phyloP scores from a whole-genome alignment of 768 basidiomycete species.

The Panellus pusillus region DNA sequence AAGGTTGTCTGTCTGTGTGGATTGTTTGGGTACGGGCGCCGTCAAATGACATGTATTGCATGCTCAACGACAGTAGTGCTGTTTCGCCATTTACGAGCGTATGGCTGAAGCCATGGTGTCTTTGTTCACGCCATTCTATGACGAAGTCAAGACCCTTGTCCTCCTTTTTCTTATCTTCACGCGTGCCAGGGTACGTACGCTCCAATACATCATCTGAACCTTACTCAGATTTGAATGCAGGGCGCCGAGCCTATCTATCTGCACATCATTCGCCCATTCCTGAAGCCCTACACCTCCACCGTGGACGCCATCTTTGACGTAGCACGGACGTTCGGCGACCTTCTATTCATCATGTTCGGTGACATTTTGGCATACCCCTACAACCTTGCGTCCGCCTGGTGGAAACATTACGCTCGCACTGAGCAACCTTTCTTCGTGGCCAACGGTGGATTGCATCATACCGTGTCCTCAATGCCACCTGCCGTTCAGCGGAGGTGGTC shows the following conservation, averaged over 20 bases:
- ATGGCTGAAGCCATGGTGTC: slow-evolving; percentile 62
- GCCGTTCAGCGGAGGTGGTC: slow-evolving; percentile 2
- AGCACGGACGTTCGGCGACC: slow-evolving; percentile 62
- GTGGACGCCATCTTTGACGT: slow-evolving; percentile 68
- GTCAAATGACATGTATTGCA: slow-evolving; percentile 3
- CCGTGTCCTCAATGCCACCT: slow-evolving; percentile 2
- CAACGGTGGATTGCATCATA: slow-evolving; percentile 8
- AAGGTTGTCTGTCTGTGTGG: slow-evolving; percentile 83
- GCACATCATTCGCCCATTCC: slow-evolving; percentile 73
- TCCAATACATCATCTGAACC: neutral
- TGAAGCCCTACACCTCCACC: slow-evolving; percentile 71
- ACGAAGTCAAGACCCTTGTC: slow-evolving; percentile 73
- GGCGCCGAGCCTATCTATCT: slow-evolving; percentile 85
- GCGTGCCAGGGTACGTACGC: slow-evolving; percentile 61
- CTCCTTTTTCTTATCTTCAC: slow-evolving; percentile 76
- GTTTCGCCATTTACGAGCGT: slow-evolving; percentile 67
- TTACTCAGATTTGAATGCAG: slow-evolving; percentile 36
- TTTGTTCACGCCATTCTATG: slow-evolving; percentile 81
- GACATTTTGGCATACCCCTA: slow-evolving; percentile 36
- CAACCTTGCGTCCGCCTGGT: slow-evolving; percentile 36
- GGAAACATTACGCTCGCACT: slow-evolving; percentile 28
- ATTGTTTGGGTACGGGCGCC: slow-evolving; percentile 69
- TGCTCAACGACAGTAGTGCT: slow-evolving; percentile 46
- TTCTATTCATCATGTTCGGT: slow-evolving; percentile 41
- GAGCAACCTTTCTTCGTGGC: neutral